A percentile compares a stretch with the other conserved stretches of the same genome.
Evolutionary conservation across 345 rosid species (phyloP).

Genomic region (Cardiospermum halicacabum): DNA sequence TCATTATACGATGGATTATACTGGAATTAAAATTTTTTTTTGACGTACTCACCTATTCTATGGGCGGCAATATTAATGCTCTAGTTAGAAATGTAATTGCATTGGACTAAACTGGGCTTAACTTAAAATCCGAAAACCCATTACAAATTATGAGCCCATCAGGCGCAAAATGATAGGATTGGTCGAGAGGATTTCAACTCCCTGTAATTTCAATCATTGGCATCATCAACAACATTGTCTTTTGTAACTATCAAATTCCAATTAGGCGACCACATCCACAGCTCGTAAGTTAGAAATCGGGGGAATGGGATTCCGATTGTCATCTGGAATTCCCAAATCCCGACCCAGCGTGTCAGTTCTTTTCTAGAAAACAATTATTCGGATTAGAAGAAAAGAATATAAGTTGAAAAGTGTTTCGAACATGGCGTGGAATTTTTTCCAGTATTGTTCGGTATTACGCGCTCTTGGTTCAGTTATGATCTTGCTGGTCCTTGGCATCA

Average conservation of each 20-base stretch:
- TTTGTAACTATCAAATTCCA: not conserved
- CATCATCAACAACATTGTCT: too few relatives aligned
- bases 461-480: slow-evolving; percentile 82
- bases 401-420: not conserved
- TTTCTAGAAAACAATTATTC: not conserved
- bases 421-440: slow-evolving; percentile 84
- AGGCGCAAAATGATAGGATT: too few relatives aligned
- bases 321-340: slow-evolving; percentile 2
- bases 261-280: not conserved
- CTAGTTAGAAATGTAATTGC: too few relatives aligned
- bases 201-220: too few relatives aligned
- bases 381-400: not conserved
- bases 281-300: not conserved
- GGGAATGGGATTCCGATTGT: slow-evolving; percentile 5
- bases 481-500: slow-evolving; percentile 48
- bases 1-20: too few relatives aligned
- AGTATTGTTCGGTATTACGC: slow-evolving; percentile 70
- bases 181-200: too few relatives aligned
- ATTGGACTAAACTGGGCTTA: too few relatives aligned
- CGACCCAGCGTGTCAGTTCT: not conserved
- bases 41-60: too few relatives aligned
- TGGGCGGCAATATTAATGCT: too few relatives aligned
- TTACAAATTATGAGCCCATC: too few relatives aligned
- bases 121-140: too few relatives aligned
- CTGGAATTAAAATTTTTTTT: too few relatives aligned